Evolutionary conservation across 306 rosid species (phyloP), one percentile per base, ranked within the genome.

Genomic region (Aeschynomene evenia): DNA sequence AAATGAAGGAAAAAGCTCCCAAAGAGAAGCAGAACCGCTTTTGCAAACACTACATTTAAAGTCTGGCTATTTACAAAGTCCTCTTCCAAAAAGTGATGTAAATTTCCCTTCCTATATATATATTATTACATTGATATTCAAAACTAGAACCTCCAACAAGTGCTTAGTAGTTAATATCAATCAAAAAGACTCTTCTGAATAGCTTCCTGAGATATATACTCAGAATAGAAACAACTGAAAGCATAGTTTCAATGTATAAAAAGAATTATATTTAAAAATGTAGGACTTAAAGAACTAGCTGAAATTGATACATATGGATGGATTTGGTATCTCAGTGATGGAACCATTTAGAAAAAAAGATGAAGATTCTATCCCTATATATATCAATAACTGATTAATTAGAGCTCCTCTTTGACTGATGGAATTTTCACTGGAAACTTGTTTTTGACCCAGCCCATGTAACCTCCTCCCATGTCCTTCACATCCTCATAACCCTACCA

Each of bases 391-490:
- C 8, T 21, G 45, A 67, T 70, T 60, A 75, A 66, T 68, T 57
- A 76, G 68, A 73, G 72, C 43, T 84, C 82, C 15, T 58, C 79
- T 70, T 70, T 54, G 24, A 48, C 21, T 14, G 2, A 1, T 33
- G 85, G 72, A 55, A 63, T 70, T 6, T 71, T 68, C 60, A 81
- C 87, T 6, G 85, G 62, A 58, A 86, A 80, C 24, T 72, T 74
- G 49, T 84, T 82, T 51, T 79, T 86, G 56, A 84, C 76, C 97
- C 95, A 93, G 9, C 86, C 91, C 7, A 63, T 24, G 63, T 86
- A 81, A 20, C 97, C 98, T 76, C 97, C 97, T 74, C 92, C 92
- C 82, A 90, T 79, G 85, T 93, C 78, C 26, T 46, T 84, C 88
- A 82, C 85, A 66, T 84, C 63, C 85, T 81, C 67, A 69, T 71